phyloP scores from a whole-genome alignment of 768 basidiomycete genomes.

The Antrodiella citrinella region DNA sequence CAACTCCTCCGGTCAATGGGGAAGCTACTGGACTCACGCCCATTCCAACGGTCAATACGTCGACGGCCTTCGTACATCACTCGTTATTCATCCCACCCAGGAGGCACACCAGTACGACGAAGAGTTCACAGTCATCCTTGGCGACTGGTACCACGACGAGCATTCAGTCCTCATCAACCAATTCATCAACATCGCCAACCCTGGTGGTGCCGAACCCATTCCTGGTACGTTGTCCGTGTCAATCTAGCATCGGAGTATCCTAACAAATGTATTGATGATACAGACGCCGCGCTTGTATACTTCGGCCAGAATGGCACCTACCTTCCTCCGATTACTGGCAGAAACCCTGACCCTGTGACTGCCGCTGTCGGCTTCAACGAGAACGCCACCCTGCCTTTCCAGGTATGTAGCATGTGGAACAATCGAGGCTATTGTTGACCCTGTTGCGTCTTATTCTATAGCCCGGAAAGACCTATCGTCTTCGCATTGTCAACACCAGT shows the following conservation, averaged over 20 bases:
- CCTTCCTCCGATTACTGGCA: constrained; percentile 48
- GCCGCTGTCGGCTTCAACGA: constrained; percentile 76
- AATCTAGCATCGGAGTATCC: neutral
- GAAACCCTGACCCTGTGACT: constrained; percentile 36
- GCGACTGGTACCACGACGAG: constrained; percentile 90
- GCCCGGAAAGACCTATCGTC: constrained; percentile 83
- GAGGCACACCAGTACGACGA: constrained; percentile 77
- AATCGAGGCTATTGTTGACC: neutral
- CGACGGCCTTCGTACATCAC: constrained; percentile 85
- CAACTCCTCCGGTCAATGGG: constrained; percentile 60
- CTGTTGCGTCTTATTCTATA: constrained; percentile 1
- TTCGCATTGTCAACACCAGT: constrained; percentile 80
- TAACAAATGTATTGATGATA: neutral
- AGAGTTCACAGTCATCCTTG: constrained; percentile 79
- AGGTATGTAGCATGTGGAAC: constrained; percentile 17
- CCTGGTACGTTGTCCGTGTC: constrained; percentile 43
- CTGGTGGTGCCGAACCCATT: constrained; percentile 80
- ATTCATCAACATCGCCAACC: constrained; percentile 69
- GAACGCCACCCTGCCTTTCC: constrained; percentile 77
- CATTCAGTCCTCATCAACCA: constrained; percentile 51
- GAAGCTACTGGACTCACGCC: constrained; percentile 77
- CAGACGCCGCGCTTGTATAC: constrained; percentile 79
- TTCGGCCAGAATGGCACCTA: constrained; percentile 72
- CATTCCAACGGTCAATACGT: constrained; percentile 81
- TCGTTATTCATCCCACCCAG: constrained; percentile 63